Evolutionary conservation across 176 grass and related monocot species (phyloP).

Genomic region (Hyparrhenia diplandra): DNA sequence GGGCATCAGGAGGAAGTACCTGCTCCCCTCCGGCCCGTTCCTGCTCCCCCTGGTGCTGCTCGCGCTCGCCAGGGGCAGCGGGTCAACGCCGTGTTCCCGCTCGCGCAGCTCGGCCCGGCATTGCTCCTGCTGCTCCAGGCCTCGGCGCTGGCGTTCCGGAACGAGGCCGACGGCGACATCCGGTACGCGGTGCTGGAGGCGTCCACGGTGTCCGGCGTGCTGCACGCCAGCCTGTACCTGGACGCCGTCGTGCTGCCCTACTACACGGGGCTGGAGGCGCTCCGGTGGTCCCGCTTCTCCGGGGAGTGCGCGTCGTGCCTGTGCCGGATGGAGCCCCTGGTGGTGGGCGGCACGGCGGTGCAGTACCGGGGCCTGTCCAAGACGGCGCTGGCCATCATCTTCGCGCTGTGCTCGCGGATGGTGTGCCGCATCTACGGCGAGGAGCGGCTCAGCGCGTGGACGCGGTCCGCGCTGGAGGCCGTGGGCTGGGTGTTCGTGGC

Average conservation of each 20-base stretch:
- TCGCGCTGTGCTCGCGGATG: slow-evolving; percentile 83
- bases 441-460: slow-evolving; percentile 53
- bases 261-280: slow-evolving; percentile 92
- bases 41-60: slow-evolving; percentile 70
- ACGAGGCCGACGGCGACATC: slow-evolving; percentile 72
- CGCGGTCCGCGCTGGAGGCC: slow-evolving; percentile 57
- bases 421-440: slow-evolving; percentile 88
- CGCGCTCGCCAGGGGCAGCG: slow-evolving; percentile 79
- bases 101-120: slow-evolving; percentile 78
- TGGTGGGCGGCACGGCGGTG: slow-evolving; percentile 53
- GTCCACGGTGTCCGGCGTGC: slow-evolving; percentile 86
- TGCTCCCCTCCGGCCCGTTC: slow-evolving; percentile 81
- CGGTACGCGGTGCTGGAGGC: slow-evolving; percentile 92
- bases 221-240: slow-evolving; percentile 83
- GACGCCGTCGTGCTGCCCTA: slow-evolving; percentile 84
- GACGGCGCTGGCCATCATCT: slow-evolving; percentile 77
- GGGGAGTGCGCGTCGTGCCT: slow-evolving; percentile 88
- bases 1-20: slow-evolving; percentile 66
- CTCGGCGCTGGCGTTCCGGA: slow-evolving; percentile 88
- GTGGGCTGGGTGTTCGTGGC: slow-evolving; percentile 73
- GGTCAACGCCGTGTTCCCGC: slow-evolving; percentile 68
- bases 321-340: slow-evolving; percentile 68
- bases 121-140: slow-evolving; percentile 81
- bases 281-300: slow-evolving; percentile 67
- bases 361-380: slow-evolving; percentile 77